Percentiles rank a stretch among this genome's conserved stretches.
Evolutionary conservation across 495 filamentous ascomycete genomes (phyloP).

Genomic region (Hypoxylon fuscum): DNA sequence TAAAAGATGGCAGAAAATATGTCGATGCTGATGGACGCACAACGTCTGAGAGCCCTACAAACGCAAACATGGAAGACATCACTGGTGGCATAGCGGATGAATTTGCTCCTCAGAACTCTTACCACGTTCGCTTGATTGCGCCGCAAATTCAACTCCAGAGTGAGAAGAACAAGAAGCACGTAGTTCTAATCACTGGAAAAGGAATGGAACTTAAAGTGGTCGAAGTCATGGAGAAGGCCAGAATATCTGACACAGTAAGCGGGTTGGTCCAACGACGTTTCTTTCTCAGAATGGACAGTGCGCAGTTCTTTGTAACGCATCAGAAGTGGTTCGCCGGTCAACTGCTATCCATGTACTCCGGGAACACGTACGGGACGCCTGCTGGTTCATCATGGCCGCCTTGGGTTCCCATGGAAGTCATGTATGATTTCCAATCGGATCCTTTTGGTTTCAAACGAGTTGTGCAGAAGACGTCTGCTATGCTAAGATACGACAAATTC

Average conservation of each 20-base stretch:
- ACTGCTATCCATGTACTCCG: slow-evolving; percentile 90
- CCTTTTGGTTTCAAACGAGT: slow-evolving; percentile 96
- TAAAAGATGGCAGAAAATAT: slow-evolving; percentile 84
- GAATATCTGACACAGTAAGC: slow-evolving; percentile 89
- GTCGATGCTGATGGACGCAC: slow-evolving; percentile 69
- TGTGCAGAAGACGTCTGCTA: slow-evolving; percentile 93
- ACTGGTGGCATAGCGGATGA: slow-evolving; percentile 83
- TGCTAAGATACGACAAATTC: slow-evolving; percentile 95
- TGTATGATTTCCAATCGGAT: slow-evolving; percentile 92
- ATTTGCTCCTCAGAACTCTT: slow-evolving; percentile 92
- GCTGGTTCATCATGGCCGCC: slow-evolving; percentile 91
- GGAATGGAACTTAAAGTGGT: slow-evolving; percentile 97
- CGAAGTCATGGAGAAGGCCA: slow-evolving; percentile 96
- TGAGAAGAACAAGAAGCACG: slow-evolving; percentile 94
- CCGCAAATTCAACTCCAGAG: slow-evolving; percentile 98
- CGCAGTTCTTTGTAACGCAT: slow-evolving; percentile 96
- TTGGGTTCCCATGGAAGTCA: slow-evolving; percentile 96
- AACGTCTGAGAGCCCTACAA: slow-evolving; percentile 44
- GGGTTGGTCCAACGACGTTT: slow-evolving; percentile 95
- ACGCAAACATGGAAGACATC: slow-evolving; percentile 63
- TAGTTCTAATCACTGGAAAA: slow-evolving; percentile 91
- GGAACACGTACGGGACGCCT: slow-evolving; percentile 88
- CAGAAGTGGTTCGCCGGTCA: slow-evolving; percentile 83
- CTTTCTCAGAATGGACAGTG: slow-evolving; percentile 91
- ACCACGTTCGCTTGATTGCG: slow-evolving; percentile 92